Base-by-base conservation (phyloP, 495 filamentous ascomycete genomes). In the Chlorociboria aeruginascens region DNA sequence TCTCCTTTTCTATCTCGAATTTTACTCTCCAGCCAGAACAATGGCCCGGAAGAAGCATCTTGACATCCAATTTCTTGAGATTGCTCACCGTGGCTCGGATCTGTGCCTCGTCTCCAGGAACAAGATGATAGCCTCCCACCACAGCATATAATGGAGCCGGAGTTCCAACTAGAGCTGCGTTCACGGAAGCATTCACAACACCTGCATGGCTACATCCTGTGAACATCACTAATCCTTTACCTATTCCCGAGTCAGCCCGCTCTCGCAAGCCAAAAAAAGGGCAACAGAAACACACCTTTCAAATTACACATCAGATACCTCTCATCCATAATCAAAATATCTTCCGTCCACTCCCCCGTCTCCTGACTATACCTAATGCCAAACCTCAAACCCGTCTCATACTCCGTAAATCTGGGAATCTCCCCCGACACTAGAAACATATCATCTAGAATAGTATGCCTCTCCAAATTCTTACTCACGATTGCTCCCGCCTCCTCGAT, bases 11-110 rank as follows among this genome's bases (percentile, higher is more conserved):
- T 45, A 82, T 76, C 42, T 67, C 69, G 53, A 76, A 75, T 58
- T 80, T 82, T 11, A 71, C 73, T 44, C 76, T 61, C 78, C 76
- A 81, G 3, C 77, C 78, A 0, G 76, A 71, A 51, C 76, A 82
- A 60, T 81, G 78, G 2, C 77, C 77, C 6, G 76, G 71, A 57
- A 81, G 61, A 7, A 81, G 52, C 0, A 81, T 60, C 14, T 71
- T 71, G 0, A 74, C 71, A 45, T 71, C 72, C 10, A 80, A 54
- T 4, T 53, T 63, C 50, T 76, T 73, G 28, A 82, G 52, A 49
- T 77, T 75, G 8, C 58, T 47, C 4, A 79, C 62, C 1, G 74
- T 77, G 10, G 61, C 60, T 30, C 68, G 51, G 28, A 78, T 62
- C 43, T 71, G 66, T 20, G 62, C 55, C 7, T 64, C 51, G 0